Evolutionary conservation across 1,139 yeast genomes (phyloP).

Genomic region (Yamadazyma atlantica): DNA sequence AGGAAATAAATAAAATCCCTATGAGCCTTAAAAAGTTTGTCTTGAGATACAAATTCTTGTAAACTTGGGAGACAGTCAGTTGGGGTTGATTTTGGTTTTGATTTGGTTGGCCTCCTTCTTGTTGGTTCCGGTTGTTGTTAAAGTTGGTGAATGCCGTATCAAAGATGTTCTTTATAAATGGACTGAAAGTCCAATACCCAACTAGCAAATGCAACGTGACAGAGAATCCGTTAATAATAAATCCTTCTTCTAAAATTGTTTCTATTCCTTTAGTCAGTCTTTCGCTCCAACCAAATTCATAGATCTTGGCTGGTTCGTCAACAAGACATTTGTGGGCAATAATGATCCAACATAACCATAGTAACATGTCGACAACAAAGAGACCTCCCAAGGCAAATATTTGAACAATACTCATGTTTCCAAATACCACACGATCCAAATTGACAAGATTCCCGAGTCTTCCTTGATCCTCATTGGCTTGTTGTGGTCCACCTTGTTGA

Average conservation of each 20-base stretch:
- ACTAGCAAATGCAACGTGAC: constrained; percentile 21
- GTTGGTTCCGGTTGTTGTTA: constrained; percentile 4
- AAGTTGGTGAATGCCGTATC: constrained; percentile 1
- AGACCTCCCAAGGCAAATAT: constrained; percentile 1
- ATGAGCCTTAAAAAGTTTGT: not conserved
- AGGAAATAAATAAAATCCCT: too few relatives aligned
- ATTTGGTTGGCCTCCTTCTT: not conserved
- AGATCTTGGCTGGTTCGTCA: constrained; percentile 22
- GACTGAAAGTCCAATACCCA: constrained; percentile 24
- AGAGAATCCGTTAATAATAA: constrained; percentile 10
- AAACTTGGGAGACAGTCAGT: not conserved
- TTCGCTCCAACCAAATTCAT: not conserved
- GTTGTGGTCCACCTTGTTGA: constrained; percentile 5
- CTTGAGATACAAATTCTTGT: not conserved
- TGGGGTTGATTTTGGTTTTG: not conserved
- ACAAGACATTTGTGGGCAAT: constrained; percentile 25
- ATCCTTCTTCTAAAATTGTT: constrained; percentile 7
- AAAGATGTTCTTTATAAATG: constrained; percentile 9
- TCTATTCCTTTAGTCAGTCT: not conserved
- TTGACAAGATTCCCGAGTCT: not conserved
- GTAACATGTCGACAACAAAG: constrained; percentile 13
- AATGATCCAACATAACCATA: constrained; percentile 21
- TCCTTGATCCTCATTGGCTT: not conserved
- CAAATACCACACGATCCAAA: not conserved
- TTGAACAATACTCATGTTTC: not conserved